A percentile compares a stretch with the other conserved stretches of the same genome.
Conservation (phyloP, 2,329 filamentous ascomycete genomes). For the Hymenotorrendiella dingleyae region DNA sequence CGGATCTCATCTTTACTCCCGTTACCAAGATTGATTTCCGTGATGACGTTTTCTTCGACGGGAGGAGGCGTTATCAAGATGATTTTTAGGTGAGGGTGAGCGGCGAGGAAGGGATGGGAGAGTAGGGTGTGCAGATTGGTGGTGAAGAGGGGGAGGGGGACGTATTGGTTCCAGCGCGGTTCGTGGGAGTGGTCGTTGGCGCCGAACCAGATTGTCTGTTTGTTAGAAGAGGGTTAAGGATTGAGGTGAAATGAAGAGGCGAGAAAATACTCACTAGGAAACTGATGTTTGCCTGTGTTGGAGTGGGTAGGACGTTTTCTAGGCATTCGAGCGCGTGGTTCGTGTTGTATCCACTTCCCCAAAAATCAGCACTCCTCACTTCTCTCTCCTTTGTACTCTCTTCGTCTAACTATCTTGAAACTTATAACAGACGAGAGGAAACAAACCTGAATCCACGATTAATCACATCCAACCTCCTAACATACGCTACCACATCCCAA, state of each 20-base stretch:
- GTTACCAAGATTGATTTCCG: slow-evolving; percentile 30
- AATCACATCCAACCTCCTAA: slow-evolving; percentile 21
- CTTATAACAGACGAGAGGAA: no score
- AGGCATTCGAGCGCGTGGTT: not conserved
- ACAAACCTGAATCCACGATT: slow-evolving; percentile 23
- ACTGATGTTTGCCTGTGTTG: not conserved
- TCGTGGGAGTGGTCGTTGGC: slow-evolving; percentile 74
- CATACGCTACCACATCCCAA: no score
- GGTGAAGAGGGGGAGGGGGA: slow-evolving; percentile 67
- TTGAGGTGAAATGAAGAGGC: not conserved
- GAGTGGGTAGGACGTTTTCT: not conserved
- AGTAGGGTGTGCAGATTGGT: slow-evolving; percentile 66
- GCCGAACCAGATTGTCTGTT: slow-evolving; percentile 62
- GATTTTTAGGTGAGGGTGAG: slow-evolving; percentile 65
- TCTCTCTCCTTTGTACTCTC: no score
- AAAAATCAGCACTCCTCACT: no score
- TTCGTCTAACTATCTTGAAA: no score
- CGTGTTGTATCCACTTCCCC: slow-evolving; percentile 5
- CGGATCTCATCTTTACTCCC: slow-evolving; percentile 34
- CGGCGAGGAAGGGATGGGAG: slow-evolving; percentile 60
- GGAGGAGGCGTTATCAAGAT: slow-evolving; percentile 81
- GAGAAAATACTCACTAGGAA: not conserved
- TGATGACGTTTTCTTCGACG: slow-evolving; percentile 63
- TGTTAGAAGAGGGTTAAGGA: not conserved
- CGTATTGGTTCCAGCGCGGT: no score